Base-by-base conservation (phyloP, 1,139 yeast species). In the Diutina pseudorugosa region DNA sequence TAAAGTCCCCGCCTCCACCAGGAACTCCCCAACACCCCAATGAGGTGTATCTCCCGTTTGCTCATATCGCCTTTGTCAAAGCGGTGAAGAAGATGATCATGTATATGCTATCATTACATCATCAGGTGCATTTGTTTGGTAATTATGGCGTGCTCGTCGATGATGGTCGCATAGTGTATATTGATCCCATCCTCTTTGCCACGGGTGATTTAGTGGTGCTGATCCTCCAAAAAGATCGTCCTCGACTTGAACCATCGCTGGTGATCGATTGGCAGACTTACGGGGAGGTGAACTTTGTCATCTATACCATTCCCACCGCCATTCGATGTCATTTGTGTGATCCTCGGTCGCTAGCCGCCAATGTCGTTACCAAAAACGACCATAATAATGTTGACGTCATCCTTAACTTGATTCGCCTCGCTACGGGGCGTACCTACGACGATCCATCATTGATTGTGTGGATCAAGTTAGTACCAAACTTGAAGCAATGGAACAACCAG, bases 291-390 rank as follows among this genome's bases (percentile, higher is more conserved):
- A 53, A 51, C 19, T 77, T 73, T 60, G 85, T 80, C 7, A 66
- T 86, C 0, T 84, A 85, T 58, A 62, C 87, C 51, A 79, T 84
- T 5, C 96, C 95, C 0, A 81, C 90, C 12, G 94, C 91, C 0
- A 81, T 85, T 18, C 68, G 90, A 53, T 86, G 88, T 52, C 82
- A 80, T 57, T 68, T 83, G 43, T 72, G 65, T 53, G 80, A 82
- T 41, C 72, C 75, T 6, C 59, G 18, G 4, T 18, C 23, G 19
- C 49, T 45, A 27, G 49, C 49, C 1, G 40, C 40, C 11, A 45
- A 27, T 27, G 27, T 45, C 21, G 49, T 45, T 2, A n/a, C 36
- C n/a, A 27, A 16, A 16, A n/a, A 25, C 19, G 76, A 73, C 4
- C 70, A 70, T 23, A 43, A 36, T 19, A 21, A 36, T n/a, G 50